Percentiles rank a stretch among this genome's conserved stretches.
Evolutionary conservation across 495 filamentous ascomycete species (phyloP).

Genomic region (Penicillium silybi): DNA sequence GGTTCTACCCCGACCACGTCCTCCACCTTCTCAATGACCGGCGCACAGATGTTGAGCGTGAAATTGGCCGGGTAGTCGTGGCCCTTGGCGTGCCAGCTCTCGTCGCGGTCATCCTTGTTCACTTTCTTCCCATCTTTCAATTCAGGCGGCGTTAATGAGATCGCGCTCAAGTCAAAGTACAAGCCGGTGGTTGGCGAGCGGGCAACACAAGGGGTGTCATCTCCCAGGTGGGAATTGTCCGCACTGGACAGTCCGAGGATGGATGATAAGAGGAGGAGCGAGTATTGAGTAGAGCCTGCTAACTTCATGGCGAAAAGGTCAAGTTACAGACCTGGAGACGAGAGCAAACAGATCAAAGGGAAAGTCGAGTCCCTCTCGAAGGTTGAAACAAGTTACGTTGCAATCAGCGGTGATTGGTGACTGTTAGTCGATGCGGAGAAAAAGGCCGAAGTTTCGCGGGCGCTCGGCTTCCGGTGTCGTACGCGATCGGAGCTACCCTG

Average conservation of each 20-base stretch:
- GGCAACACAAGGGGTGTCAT: constrained; percentile 66
- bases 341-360: constrained; percentile 6
- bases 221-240: constrained; percentile 23
- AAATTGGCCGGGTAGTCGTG: constrained; percentile 89
- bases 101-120: constrained; percentile 55
- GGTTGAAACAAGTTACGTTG: constrained; percentile 16
- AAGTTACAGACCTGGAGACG: not conserved
- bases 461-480: constrained; percentile 20
- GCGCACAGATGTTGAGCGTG: constrained; percentile 88
- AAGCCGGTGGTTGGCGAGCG: constrained; percentile 67
- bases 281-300: constrained; percentile 16
- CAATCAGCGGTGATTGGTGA: constrained; percentile 3
- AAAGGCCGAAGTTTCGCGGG: constrained; percentile 6
- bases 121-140: constrained; percentile 53
- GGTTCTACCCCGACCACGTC: constrained; percentile 67
- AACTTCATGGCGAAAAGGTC: constrained; percentile 18
- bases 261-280: constrained; percentile 17
- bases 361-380: constrained; percentile 11
- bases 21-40: constrained; percentile 72
- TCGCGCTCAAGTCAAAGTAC: constrained; percentile 85
- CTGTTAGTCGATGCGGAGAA: constrained; percentile 18
- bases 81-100: constrained; percentile 79
- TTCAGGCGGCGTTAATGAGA: constrained; percentile 54
- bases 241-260: constrained; percentile 19
- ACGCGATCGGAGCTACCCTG: constrained; percentile 7